phyloP scores from a whole-genome alignment of 768 basidiomycete species.

The Tubosaeta sp. region DNA sequence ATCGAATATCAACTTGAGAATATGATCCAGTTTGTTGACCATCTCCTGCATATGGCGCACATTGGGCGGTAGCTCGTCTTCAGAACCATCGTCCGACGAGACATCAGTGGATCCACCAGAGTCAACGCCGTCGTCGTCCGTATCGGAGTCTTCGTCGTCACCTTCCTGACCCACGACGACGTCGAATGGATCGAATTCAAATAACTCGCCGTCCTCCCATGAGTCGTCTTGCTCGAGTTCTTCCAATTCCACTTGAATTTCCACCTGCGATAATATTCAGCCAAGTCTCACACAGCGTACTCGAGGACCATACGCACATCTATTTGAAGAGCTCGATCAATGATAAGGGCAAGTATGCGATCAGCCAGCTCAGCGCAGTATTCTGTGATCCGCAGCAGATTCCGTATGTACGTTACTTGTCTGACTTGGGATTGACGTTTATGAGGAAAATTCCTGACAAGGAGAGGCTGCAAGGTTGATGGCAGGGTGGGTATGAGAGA shows the following conservation, averaged over 20 bases:
- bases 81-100: slow-evolving; percentile 64
- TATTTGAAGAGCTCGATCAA: slow-evolving; percentile 92
- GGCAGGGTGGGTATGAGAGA: slow-evolving; percentile 88
- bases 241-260: slow-evolving; percentile 94
- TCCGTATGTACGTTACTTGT: slow-evolving; percentile 89
- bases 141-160: slow-evolving; percentile 54
- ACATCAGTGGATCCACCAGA: slow-evolving; percentile 62
- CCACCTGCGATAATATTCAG: slow-evolving; percentile 54
- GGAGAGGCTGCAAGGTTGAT: slow-evolving; percentile 78
- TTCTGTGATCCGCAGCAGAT: slow-evolving; percentile 72
- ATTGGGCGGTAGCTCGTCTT: slow-evolving; percentile 46
- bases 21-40: slow-evolving; percentile 88
- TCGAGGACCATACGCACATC: slow-evolving; percentile 57
- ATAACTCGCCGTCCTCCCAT: slow-evolving; percentile 52
- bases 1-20: slow-evolving; percentile 79
- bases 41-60: slow-evolving; percentile 74
- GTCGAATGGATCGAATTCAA: slow-evolving; percentile 85
- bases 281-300: background rate
- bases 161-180: slow-evolving; percentile 69
- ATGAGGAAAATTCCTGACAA: slow-evolving; percentile 86
- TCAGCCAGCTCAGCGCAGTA: slow-evolving; percentile 89
- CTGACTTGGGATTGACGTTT: slow-evolving; percentile 79
- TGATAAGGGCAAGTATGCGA: slow-evolving; percentile 77
- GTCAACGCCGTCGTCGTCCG: slow-evolving; percentile 48
- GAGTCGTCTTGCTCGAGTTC: slow-evolving; percentile 72